Evolutionary conservation across 345 rosid genomes (phyloP), one percentile per base, ranked within the genome.

Genomic region (Kandelia obovata): DNA sequence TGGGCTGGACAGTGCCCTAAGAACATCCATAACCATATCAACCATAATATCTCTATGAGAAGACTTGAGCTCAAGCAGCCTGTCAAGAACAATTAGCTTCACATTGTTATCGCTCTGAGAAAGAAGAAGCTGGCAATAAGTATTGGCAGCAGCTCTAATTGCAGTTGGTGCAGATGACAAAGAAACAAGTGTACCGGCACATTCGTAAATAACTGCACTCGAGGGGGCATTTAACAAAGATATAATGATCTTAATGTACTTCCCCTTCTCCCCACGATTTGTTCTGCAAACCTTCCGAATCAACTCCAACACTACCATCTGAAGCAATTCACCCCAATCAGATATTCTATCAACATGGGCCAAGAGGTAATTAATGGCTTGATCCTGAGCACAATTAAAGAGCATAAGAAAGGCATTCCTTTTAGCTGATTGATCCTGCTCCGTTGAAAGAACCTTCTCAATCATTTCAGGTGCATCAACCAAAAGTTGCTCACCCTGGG

Each of bases 41-140:
- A 89, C 92, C 92, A 91, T 87, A 76, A 91, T 82, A 10, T 91
- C 97, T 67, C 91, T 78, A 66, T 87, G 91, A 51, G 84, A 81
- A 63, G 82, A 75, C 86, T 85, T 89, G 20, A 89, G 91, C 76
- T 89, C 92, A 72, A 82, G 83, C 78, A 91, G 78, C 77, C 91
- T 77, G 81, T 91, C 97, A 47, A 91, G 97, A 74, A 89, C 84
- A 66, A 91, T 91, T 69, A 91, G 92, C 81, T 91, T 91, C 68
- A 91, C 96, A 73, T 91, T 91, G 83, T 91, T 89, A 75, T 91
- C 97, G 71, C 97, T 91, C 76, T 91, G 96, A 39, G 97, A 89
- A 58, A 83, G 77, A 75, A 91, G 86, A 73, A 91, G 92, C 80
- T 91, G 96, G 56, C 91, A 79, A 73, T 91, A 91, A 56, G 96